Percentiles rank a stretch among this genome's conserved stretches.
phyloP scores from a whole-genome alignment of 352 stramenopile species.

The Pythium sp. region DNA sequence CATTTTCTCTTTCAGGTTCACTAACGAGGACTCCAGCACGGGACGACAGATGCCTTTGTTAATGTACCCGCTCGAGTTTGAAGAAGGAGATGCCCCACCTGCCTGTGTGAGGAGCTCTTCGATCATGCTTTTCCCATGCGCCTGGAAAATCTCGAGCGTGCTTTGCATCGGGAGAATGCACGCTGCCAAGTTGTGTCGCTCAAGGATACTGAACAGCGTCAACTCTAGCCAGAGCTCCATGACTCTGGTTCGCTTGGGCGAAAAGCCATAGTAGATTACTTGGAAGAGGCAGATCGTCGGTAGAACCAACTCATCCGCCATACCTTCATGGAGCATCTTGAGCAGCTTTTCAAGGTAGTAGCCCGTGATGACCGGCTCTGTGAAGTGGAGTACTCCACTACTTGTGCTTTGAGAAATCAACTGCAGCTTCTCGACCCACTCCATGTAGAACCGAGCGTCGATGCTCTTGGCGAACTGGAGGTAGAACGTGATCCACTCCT shows the following conservation, averaged over 20 bases:
- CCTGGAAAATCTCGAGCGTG: conserved; percentile 51
- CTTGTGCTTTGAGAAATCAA: conserved; percentile 10
- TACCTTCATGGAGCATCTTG: conserved; percentile 28
- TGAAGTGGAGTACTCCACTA: conserved; percentile 25
- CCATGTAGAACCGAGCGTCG: conserved; percentile 47
- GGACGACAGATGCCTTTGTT: conserved; percentile 11
- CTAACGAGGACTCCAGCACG: conserved; percentile 9
- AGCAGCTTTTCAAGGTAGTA: conserved; percentile 49
- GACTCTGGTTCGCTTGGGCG: conserved; percentile 26
- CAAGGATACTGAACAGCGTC: conserved; percentile 39
- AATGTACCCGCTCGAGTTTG: neutral
- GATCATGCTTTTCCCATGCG: conserved; percentile 31
- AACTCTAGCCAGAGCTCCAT: conserved; percentile 61
- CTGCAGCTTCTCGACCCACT: conserved; percentile 38
- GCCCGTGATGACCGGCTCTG: conserved; percentile 46
- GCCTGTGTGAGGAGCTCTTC: conserved; percentile 40
- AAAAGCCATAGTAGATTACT: conserved; percentile 42
- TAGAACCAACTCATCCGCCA: conserved; percentile 34
- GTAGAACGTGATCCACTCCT: conserved; percentile 56
- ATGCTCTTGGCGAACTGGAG: conserved; percentile 33
- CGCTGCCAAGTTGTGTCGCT: conserved; percentile 40
- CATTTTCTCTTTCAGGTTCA: conserved; percentile 33
- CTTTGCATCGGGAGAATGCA: conserved; percentile 48
- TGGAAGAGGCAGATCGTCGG: conserved; percentile 48
- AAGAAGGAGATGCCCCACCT: neutral